These are phyloP conservation scores for Globisporangium spinosum DNA, from an alignment of 352 stramenopile genomes.

Conservation along the genomic window DNA sequence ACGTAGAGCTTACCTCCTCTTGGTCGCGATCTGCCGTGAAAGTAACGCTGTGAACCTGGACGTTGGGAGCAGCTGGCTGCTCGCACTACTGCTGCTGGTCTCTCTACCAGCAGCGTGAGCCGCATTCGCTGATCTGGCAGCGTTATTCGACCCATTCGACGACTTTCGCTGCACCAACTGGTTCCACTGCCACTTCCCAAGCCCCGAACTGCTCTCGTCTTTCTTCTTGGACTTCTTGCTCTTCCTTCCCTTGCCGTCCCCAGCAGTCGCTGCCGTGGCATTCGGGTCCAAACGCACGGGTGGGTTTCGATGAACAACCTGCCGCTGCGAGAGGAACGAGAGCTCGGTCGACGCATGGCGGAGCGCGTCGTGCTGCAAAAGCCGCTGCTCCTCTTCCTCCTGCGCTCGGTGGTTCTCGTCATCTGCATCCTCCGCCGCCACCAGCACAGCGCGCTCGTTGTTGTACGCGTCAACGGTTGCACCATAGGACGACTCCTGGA, in stretches of 20 bases:
- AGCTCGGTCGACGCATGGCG: slow-evolving; percentile 65
- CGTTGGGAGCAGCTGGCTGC: slow-evolving; percentile 6
- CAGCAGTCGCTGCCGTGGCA: neutral
- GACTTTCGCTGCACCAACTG: slow-evolving; percentile 46
- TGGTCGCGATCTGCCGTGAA: slow-evolving; percentile 25
- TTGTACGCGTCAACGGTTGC: slow-evolving; percentile 53
- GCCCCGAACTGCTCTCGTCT: slow-evolving; percentile 25
- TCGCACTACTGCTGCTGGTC: neutral
- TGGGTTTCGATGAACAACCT: slow-evolving; percentile 73
- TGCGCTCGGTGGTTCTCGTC: slow-evolving; percentile 21
- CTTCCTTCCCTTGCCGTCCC: slow-evolving; percentile 15
- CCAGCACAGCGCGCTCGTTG: slow-evolving; percentile 24
- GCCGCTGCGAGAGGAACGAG: slow-evolving; percentile 71
- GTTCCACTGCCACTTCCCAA: slow-evolving; percentile 68
- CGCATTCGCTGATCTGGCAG: neutral
- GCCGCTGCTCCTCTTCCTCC: slow-evolving; percentile 28
- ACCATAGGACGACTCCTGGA: slow-evolving; percentile 24
- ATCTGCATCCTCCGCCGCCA: slow-evolving; percentile 27
- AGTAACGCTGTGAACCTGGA: slow-evolving; percentile 29
- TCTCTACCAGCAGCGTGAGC: neutral
- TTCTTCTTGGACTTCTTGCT: slow-evolving; percentile 38
- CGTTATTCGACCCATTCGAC: neutral
- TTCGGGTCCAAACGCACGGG: slow-evolving; percentile 33
- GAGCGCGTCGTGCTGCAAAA: slow-evolving; percentile 45
- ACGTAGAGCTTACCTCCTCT: slow-evolving; percentile 1